Percentiles rank a stretch among this genome's conserved stretches.
These are phyloP conservation scores for Candida broadrunensis DNA, from an alignment of 805 yeast genomes.

Conservation along the genomic window DNA sequence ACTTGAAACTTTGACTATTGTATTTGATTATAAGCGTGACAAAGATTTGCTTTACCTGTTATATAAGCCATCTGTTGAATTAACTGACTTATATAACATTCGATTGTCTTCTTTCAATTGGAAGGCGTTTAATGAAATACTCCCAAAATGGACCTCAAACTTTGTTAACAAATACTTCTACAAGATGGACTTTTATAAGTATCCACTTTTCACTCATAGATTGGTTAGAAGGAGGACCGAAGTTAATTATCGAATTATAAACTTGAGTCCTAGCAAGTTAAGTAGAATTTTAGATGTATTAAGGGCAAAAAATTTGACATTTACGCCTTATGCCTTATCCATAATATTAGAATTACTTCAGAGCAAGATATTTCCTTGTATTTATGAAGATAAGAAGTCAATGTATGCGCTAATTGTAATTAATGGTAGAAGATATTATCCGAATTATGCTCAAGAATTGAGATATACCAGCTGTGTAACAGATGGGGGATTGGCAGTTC, in stretches of 20 bases:
- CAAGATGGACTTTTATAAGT: conserved; percentile 2
- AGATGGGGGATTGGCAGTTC: too few relatives aligned
- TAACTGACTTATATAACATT: conserved; percentile 7
- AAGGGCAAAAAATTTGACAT: conserved; percentile 11
- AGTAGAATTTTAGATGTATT: conserved; percentile 7
- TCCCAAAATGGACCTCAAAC: not conserved
- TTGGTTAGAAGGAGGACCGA: conserved; percentile 4
- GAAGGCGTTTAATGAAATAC: not conserved
- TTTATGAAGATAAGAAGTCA: not conserved
- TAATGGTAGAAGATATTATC: conserved; percentile 14
- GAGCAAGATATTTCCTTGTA: conserved; percentile 9
- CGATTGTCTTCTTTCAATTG: too few relatives aligned
- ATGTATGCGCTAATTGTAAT: conserved; percentile 8
- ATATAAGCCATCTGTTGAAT: conserved; percentile 7
- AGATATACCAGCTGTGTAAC: conserved; percentile 8
- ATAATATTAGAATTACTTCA: conserved; percentile 14
- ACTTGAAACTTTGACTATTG: not conserved
- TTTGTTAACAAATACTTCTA: not conserved
- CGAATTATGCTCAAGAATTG: conserved; percentile 5
- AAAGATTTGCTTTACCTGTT: conserved; percentile 1
- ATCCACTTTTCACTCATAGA: conserved; percentile 8
- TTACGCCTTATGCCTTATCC: conserved; percentile 17
- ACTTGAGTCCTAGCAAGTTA: conserved; percentile 10
- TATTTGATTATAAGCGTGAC: conserved; percentile 9
- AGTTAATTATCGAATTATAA: conserved; percentile 9